Conservation (phyloP, 306 rosid species). For the Dalbergia oliveri region DNA sequence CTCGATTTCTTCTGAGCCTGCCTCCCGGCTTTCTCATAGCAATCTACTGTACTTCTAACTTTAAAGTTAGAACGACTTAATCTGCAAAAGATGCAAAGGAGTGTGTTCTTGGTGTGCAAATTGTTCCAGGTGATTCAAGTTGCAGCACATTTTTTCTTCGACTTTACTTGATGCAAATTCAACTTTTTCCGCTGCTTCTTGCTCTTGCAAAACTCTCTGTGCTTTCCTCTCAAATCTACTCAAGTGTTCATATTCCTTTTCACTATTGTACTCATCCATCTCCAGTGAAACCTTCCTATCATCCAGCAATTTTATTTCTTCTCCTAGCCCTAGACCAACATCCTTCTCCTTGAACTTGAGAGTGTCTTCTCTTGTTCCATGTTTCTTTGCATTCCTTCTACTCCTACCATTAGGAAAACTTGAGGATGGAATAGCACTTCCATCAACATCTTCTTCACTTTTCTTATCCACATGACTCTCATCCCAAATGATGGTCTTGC, state of each 20-base stretch:
- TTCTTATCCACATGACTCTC: slow-evolving; percentile 50
- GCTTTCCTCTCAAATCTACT: slow-evolving; percentile 58
- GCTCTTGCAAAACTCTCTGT: slow-evolving; percentile 45
- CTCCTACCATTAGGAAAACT: slow-evolving; percentile 33
- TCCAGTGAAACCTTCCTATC: slow-evolving; percentile 43
- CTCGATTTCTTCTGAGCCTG: slow-evolving; percentile 32
- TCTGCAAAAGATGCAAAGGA: slow-evolving; percentile 43
- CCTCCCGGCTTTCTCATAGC: slow-evolving; percentile 39
- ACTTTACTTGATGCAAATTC: slow-evolving; percentile 49
- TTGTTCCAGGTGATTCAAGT: slow-evolving; percentile 53
- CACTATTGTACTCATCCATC: slow-evolving; percentile 39
- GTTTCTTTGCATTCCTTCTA: slow-evolving; percentile 33
- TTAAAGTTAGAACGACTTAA: slow-evolving; percentile 40
- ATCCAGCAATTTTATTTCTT: slow-evolving; percentile 44
- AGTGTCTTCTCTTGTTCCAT: slow-evolving; percentile 50
- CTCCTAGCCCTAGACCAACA: slow-evolving; percentile 15
- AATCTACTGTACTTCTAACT: slow-evolving; percentile 47
- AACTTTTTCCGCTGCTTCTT: slow-evolving; percentile 35
- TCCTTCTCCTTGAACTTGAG: slow-evolving; percentile 52
- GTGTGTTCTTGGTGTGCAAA: slow-evolving; percentile 57
- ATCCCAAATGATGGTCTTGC: slow-evolving; percentile 64
- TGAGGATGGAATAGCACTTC: slow-evolving; percentile 45
- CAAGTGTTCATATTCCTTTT: slow-evolving; percentile 53
- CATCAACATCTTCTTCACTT: slow-evolving; percentile 46
- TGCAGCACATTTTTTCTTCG: slow-evolving; percentile 46